Base-by-base conservation (phyloP, 129 eudicot species). In the Heracleum sosnowskyi region DNA sequence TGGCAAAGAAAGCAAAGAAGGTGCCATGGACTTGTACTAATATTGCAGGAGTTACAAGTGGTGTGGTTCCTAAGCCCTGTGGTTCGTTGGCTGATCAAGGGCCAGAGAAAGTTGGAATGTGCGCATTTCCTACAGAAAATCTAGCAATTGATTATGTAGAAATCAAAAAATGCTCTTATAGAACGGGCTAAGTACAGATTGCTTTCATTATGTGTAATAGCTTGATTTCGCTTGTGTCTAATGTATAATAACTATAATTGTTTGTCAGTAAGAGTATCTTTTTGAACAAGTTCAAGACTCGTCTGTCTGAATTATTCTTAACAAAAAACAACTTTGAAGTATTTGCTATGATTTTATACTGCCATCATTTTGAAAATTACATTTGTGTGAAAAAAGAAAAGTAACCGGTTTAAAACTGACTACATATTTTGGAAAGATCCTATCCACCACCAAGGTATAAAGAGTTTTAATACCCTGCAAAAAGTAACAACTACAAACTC, bases 1-100 rank as follows among this genome's bases (percentile, higher is more conserved):
- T 90, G 91, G 91, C 91, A 11, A 85, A 80, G 78, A 90, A 89
- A 84, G 90, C 96, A 2, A 88, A 92, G 82, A 90, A 92, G 85
- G 86, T 86, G 31, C 91, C 97, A 10, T 92, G 97, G 97, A 87
- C 90, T 37, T 92, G 97, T 78, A 78, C 76, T 63, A 90, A 89
- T 73, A 75, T 92, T 41, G 86, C 85, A 42, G 97, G 97, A 68
- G 68, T 88, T 34, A 84, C 88, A 33, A 88, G 92, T 72, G 83
- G 86, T 71, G 97, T 92, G 81, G 79, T 73, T 47, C 97, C 97
- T 73, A 64, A 76, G 64, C 92, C 97, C 35, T 92, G 97, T 76
- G 80, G 81, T 40, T 71, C 84, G 70, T 79, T 92, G 75, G 82
- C 90, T 18, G 96, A 89, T 81, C 90, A 92, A 83, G 96, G 92